Evolutionary conservation across 495 filamentous ascomycete species (phyloP), one percentile per base, ranked within the genome.

Genomic region (Neohortaea acidophila): DNA sequence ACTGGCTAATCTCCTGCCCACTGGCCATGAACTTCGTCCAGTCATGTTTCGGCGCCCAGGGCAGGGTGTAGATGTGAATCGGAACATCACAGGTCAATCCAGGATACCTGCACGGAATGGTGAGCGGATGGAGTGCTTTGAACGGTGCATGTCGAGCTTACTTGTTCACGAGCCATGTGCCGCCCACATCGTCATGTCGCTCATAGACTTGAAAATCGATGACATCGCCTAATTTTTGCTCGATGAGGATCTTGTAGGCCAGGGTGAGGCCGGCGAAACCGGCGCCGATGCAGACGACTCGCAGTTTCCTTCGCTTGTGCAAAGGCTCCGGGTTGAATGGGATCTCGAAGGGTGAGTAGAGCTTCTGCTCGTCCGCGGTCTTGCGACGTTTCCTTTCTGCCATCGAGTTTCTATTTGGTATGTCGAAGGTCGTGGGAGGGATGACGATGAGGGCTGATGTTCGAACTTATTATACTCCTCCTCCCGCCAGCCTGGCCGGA

Each of bases 161-260:
- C 17, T 23, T 13, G 13, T 6, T 36, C 7, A 13, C 33, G 13
- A 36, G 38, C 78, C 79, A 84, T 1, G 77, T 79, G 0, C 79
- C 79, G 22, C 77, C 73, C 45, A 81, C 63, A 32, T 79, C 79
- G 0, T 55, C 52, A 45, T 86, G 86, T 66, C 85, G 85, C 52
- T 89, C 82, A 54, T 83, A 89, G 10, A 52, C 31, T 10, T 30
- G 31, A 27, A 52, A 32, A 26, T 52, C 41, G 21, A 40, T 40
- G 27, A 46, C 43, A 34, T n/a, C 15, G 19, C 7, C 32, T 20
- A 34, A 45, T 25, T 35, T 33, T 30, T 39, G 65, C 34, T 65
- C 66, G 30, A 70, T 64, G 0, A 66, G 62, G 14, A 80, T 62
- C 18, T 75, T 60, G 43, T 78, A 71, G 13, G 69, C 75, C 1